A percentile compares a stretch with the other conserved stretches of the same genome.
Evolutionary conservation across 1,284 basidiomycete genomes (phyloP).

Genomic region (Apiotrichum akiyoshidainum): DNA sequence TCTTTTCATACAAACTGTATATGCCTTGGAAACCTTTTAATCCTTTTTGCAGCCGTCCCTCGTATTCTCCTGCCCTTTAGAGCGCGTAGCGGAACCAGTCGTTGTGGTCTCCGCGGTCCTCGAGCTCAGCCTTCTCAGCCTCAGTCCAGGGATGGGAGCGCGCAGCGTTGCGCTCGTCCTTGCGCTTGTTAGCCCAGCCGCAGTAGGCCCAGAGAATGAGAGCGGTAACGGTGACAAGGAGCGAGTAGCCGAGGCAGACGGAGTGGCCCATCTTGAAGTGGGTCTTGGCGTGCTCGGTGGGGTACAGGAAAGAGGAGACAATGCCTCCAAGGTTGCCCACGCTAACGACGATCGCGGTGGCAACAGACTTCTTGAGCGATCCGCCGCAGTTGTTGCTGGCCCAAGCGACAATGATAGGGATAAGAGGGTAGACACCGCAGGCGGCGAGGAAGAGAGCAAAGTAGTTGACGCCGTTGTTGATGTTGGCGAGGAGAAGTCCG

Average conservation of each 20-base stretch:
- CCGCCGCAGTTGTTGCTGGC: conserved; percentile 59
- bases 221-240: conserved; percentile 22
- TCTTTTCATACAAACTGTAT: too few relatives aligned
- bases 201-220: conserved; percentile 28
- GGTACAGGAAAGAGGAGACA: conserved; percentile 42
- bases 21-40: too few relatives aligned
- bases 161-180: conserved; percentile 29
- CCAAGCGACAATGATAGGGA: conserved; percentile 61
- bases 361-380: conserved; percentile 57
- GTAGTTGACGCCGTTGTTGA: conserved; percentile 54
- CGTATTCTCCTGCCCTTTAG: conserved; percentile 11
- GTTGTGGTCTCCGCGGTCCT: conserved; percentile 38
- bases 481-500: conserved; percentile 33
- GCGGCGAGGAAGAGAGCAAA: conserved; percentile 58
- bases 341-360: conserved; percentile 58
- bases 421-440: conserved; percentile 58
- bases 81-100: conserved; percentile 41
- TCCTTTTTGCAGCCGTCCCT: too few relatives aligned
- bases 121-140: conserved; percentile 32
- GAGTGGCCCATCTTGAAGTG: conserved; percentile 33
- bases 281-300: conserved; percentile 20
- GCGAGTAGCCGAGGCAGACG: conserved; percentile 35
- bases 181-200: conserved; percentile 25
- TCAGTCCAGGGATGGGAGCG: conserved; percentile 32
- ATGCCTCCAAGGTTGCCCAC: conserved; percentile 58